phyloP scores from a whole-genome alignment of 108 stramenopile species.

The Hondaea fermentalgiana region DNA sequence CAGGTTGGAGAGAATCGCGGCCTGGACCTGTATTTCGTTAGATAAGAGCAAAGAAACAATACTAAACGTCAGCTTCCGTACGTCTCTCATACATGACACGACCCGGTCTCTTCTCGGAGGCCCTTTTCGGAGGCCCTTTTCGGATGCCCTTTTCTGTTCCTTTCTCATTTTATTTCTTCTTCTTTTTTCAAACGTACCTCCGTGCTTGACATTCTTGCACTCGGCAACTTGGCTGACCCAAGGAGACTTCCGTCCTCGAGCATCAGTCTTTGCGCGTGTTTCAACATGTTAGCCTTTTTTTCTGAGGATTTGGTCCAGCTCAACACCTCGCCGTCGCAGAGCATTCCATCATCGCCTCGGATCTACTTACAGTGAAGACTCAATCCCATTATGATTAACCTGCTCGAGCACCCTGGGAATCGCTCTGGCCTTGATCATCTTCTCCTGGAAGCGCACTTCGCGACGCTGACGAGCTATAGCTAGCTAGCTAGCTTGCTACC shows the following conservation, averaged over 20 bases:
- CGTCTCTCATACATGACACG: not conserved
- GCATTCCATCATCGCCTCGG: too few species aligned
- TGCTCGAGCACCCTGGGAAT: conserved; percentile 14
- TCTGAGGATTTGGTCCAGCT: too few species aligned
- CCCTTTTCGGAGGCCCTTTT: not conserved
- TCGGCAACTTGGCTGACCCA: not conserved
- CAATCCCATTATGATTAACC: not conserved
- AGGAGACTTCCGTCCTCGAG: not conserved
- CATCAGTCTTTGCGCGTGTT: not conserved
- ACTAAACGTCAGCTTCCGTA: not conserved
- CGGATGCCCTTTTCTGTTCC: not conserved
- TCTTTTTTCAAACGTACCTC: not conserved
- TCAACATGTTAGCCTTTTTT: too few species aligned
- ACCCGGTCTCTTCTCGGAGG: not conserved
- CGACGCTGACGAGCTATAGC: too few species aligned
- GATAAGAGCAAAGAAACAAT: not conserved
- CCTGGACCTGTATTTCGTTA: not conserved
- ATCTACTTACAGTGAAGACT: not conserved
- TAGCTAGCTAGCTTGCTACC: too few species aligned
- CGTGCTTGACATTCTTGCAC: not conserved
- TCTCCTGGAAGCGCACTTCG: not conserved
- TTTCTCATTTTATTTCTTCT: not conserved
- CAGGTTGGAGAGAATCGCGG: conserved; percentile 1
- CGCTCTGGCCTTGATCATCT: not conserved
- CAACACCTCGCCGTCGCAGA: too few species aligned